Evolutionary conservation across 2,329 filamentous ascomycete species (phyloP), one percentile per base, ranked within the genome.

Genomic region (Purpureocillium lavendulum): DNA sequence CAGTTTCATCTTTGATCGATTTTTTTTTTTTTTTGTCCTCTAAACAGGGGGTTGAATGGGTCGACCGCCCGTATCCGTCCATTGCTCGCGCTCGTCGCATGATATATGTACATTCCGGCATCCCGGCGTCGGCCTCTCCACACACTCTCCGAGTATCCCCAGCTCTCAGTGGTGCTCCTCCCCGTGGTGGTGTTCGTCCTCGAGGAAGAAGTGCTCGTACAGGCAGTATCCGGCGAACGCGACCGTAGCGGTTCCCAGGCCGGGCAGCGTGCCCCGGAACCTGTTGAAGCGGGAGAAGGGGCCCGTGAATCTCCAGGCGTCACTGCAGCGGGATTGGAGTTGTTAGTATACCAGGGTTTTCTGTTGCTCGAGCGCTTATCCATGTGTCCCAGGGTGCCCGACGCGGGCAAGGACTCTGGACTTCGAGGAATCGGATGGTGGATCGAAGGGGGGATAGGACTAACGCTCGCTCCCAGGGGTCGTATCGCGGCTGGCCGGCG

Each of bases 291-390:
- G 79, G 49, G 82, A 83, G 72, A 96, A 97, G 40, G 78, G 82
- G 47, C 90, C 92, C 29, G 76, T 81, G 72, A 95, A 96, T 65
- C 92, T 78, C 92, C 92, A 98, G 59, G 85, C 77, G 71, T 98
- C 92, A 59, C 92, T 98, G 61, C 12, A 33, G 21, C 10, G 10
- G 10, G 21, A 28, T 15, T n/a, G n/a, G n/a, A n/a, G n/a, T n/a
- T n/a, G n/a, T n/a, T n/a, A n/a, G n/a, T n/a, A n/a, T n/a, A n/a
- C n/a, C n/a, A n/a, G n/a, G n/a, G n/a, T n/a, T n/a, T n/a, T n/a
- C n/a, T n/a, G n/a, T n/a, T n/a, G n/a, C n/a, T n/a, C n/a, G n/a
- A n/a, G n/a, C n/a, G n/a, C n/a, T n/a, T n/a, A n/a, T n/a, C n/a
- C n/a, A n/a, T n/a, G n/a, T n/a, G n/a, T n/a, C n/a, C n/a, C n/a